Evolutionary conservation across 352 stramenopile genomes (phyloP), one percentile per base, ranked within the genome.

Genomic region (Thraustotheca clavata): DNA sequence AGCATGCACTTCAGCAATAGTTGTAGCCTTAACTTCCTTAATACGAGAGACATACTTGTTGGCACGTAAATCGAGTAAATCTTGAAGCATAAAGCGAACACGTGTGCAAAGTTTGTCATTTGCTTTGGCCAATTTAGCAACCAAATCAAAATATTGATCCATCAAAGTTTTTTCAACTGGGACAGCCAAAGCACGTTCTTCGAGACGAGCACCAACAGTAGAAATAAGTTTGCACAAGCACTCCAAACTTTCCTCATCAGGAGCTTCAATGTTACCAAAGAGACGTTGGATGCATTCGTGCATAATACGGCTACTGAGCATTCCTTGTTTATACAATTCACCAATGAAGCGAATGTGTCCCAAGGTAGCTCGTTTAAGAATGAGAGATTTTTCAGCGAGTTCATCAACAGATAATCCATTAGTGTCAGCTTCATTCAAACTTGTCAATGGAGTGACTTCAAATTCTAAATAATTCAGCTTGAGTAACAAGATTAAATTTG

Each of bases 321-420:
- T 87, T 62, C 91, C 89, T 60, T 95, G 77, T 72, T 97, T 97
- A 76, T 97, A 98, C 3, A 98, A 73, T 75, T 98, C 95, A 26
- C 95, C 95, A 38, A 98, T 93, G 68, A 98, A 98, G 27, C 93
- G 85, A 74, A 98, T 98, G 70, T 98, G 92, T 20, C 94, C 92
- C 9, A 98, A 62, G 38, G 79, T 86, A 35, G 72, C 76, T 34
- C 83, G 81, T 73, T 94, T 94, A 24, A 91, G 72, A 35, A 92
- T 67, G 32, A 92, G 71, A 67, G 89, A 77, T 66, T 91, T 94
- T 66, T 95, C 85, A 0, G 61, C 70, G 27, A 81, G 72, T 24
- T 75, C 79, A 0, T 85, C 81, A 0, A 79, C 68, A 0, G 70
- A 59, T 11, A 87, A 62, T 4, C 79, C 73, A 34, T 95, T 76